Base-by-base conservation (phyloP, 805 yeast genomes). In the Ogataea allantospora region DNA sequence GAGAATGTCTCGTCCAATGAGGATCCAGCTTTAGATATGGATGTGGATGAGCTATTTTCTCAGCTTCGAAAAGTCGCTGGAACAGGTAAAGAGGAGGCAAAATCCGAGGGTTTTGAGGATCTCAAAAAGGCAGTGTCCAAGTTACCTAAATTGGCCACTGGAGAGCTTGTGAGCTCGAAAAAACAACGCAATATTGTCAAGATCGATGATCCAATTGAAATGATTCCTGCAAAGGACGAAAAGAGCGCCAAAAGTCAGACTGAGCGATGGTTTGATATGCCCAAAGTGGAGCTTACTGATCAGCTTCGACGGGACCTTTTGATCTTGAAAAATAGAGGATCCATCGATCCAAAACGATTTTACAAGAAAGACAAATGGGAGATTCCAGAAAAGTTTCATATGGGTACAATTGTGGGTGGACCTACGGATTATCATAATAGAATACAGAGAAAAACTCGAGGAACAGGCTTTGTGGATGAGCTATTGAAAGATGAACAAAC, bases 301-400 rank as follows among this genome's bases (percentile, higher is more conserved):
- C 71, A 73, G 19, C 57, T 85, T 14, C 83, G 83, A 54, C 71
- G 95, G 42, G 98, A 93, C 58, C 58, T 93, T 50, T 68, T 78
- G 54, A 65, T 93, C 11, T 69, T 93, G 43, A 81, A 87, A 55
- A 86, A 91, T 66, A 78, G 99, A 63, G 83, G 84, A 39, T 96
- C 88, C 7, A 70, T 93, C 45, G 98, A 93, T 58, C 98, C 97
- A 6, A 93, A 93, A 65, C 76, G 97, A 52, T 96, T 88, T 63
- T 93, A 93, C 65, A 88, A 86, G 63, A 87, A 86, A 59, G 93
- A 83, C 42, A 79, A 70, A 73, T 95, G 30, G 86, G 84, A 53
- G 29, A 35, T 44, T 3, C 53, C 64, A 3, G 63, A 58, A 31
- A 77, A 71, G 48, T 88, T 93, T 59, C 93, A 91, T 42, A 75